phyloP scores from a whole-genome alignment of 2,329 filamentous ascomycete species.

The Colletotrichum endophyticum region DNA sequence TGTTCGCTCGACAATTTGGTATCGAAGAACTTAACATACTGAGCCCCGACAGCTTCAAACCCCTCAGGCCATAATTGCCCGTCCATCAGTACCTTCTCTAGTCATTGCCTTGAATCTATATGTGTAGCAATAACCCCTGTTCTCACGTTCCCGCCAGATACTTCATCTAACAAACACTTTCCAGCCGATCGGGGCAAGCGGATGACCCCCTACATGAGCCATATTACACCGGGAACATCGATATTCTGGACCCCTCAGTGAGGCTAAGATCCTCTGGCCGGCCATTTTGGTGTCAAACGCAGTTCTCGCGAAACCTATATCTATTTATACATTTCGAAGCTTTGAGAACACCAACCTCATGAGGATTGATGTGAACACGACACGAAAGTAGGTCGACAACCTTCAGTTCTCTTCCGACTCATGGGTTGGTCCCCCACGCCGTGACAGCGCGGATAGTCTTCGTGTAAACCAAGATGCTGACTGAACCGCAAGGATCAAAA shows the following conservation, averaged over 20 bases:
- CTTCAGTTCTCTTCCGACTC: not conserved
- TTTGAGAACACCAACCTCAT: not conserved
- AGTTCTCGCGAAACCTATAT: accelerated
- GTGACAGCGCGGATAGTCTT: not conserved
- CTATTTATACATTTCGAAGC: not conserved
- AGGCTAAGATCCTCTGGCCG: not conserved
- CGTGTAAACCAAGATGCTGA: not conserved
- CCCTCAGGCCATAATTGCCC: not conserved
- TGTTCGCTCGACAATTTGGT: not conserved
- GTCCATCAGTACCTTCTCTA: accelerated
- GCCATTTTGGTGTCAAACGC: not conserved
- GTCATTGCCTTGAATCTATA: not conserved
- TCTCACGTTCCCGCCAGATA: not conserved
- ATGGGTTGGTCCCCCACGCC: not conserved
- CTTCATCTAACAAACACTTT: not conserved
- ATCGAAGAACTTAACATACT: not conserved
- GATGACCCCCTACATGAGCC: not conserved
- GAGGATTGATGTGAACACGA: not conserved
- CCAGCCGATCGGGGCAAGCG: not conserved
- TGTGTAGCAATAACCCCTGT: not conserved
- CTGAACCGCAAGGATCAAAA: not conserved
- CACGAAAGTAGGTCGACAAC: not conserved
- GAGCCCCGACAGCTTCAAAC: not conserved
- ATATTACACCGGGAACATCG: not conserved
- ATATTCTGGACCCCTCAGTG: not conserved